Base-by-base conservation (phyloP, 192 early-diverging fungal species). In the Mortierella claussenii region DNA sequence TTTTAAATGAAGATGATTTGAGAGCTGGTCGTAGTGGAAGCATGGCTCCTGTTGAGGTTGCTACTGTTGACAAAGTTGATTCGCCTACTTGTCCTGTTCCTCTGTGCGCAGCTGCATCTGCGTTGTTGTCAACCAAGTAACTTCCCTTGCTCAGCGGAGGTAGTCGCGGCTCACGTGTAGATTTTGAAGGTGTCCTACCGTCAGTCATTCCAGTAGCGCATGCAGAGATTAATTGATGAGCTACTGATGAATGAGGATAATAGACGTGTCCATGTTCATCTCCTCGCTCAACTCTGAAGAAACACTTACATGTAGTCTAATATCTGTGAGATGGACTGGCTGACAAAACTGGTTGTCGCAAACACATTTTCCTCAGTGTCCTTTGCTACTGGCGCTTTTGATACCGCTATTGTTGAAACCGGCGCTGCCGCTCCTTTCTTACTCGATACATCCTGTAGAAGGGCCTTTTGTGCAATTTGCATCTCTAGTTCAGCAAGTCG, bases 271-370 rank as follows among this genome's bases (percentile, higher is more conserved):
- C n/a, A n/a, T n/a, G n/a, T n/a, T n/a, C n/a, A n/a, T n/a, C n/a
- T n/a, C n/a, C n/a, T n/a, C n/a, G n/a, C n/a, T n/a, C n/a, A n/a
- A n/a, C n/a, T n/a, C 17, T 8, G 8, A 12, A 36, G n/a, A 49
- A 37, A 58, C 13, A 40, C 68, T 6, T 61, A 69, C 68, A 69
- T 43, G 7, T 60, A 36, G 30, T 69, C 68, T 33, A 69, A 23
- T 17, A 69, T 60, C 23, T 69, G 51, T 4, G 59, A 55, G 4
- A 69, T 69, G 4, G 59, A 69, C 33, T 69, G 68, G 48, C 59
- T 69, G 27, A 69, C 33, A 28, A 69, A 62, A 12, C 13, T 62
- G 44, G 33, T 52, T 11, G 50, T 31, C 6, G 21, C 23, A 10
- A 27, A 46, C 2, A 8, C 27, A 44, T 44, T 32, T 11, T 33